Evolutionary conservation across 2,329 filamentous ascomycete genomes (phyloP), one percentile per base, ranked within the genome.

Genomic region (Aspergillus glaucus): DNA sequence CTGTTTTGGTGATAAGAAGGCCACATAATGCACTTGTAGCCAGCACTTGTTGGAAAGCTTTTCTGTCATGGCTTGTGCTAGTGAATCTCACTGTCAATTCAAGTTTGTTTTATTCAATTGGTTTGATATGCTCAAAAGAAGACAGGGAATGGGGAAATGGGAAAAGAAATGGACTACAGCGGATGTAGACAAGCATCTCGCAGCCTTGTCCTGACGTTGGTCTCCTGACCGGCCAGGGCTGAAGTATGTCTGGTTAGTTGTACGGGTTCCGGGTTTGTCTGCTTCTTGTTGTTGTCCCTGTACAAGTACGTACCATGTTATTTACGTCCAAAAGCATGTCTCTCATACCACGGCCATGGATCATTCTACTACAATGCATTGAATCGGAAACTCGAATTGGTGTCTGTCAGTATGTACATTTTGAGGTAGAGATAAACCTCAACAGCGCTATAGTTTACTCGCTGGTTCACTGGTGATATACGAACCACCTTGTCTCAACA

Each of bases 401-500:
- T 40, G 22, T 40, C 17, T 21, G 17, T 36, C 8, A 30, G 42
- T 43, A 44, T 44, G 26, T 44, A 45, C 26, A 43, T 47, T 50
- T 56, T 49, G 46, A 49, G 17, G 10, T 17, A 26, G 50, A 52
- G 46, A 21, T 22, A 39, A 50, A 46, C 43, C n/a, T 14, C n/a
- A n/a, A 28, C 49, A 63, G 24, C 6, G 10, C 10, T 64, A 79
- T 49, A 79, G 59, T 53, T 74, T 77, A 52, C 75, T 78, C 10
- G 58, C 51, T 28, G 54, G 56, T 10, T 62, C 58, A 14, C 15
- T 19, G 19, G 37, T 40, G 22, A 91, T 65, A 68, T 87, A 91
- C 2, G 70, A 69, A 36, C 77, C 72, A 3, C 84, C 86, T 24
- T 77, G 64, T 66, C 75, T 81, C 59, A 94, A 63, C 75, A 85